Percentiles rank a stretch among this genome's conserved stretches.
Evolutionary conservation across 257 asterid species (phyloP).

Genomic region (Nicotiana tabacum): DNA sequence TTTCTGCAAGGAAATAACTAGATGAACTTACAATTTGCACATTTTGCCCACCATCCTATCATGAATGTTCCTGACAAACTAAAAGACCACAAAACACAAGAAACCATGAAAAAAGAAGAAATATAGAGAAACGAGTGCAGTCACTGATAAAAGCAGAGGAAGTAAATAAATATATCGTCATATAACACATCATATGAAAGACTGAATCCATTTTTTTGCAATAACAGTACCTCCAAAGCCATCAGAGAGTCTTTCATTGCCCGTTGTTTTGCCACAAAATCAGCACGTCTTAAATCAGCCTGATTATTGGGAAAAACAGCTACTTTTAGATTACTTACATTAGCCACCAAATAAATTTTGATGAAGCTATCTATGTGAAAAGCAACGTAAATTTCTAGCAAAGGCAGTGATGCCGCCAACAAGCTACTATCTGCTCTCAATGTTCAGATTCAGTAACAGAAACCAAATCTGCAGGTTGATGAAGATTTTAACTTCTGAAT

Average conservation of each 20-base stretch:
- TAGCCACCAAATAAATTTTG: neutral
- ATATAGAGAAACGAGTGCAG: neutral
- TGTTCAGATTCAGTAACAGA: neutral
- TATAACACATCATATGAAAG: neutral
- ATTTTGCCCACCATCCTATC: slow-evolving; percentile 85
- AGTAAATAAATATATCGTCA: neutral
- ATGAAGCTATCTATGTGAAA: neutral
- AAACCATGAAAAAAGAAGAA: neutral
- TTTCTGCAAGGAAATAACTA: slow-evolving; percentile 10
- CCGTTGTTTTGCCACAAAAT: slow-evolving; percentile 78
- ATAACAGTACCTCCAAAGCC: slow-evolving; percentile 70
- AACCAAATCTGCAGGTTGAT: neutral
- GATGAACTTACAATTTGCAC: slow-evolving; percentile 57
- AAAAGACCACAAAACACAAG: slow-evolving; percentile 40
- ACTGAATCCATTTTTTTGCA: neutral
- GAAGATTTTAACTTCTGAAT: neutral
- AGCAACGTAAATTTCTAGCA: neutral
- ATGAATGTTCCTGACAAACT: slow-evolving; percentile 79
- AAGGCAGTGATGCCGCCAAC: neutral
- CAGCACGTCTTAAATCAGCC: slow-evolving; percentile 92
- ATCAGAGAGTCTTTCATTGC: slow-evolving; percentile 88
- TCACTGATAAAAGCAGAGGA: neutral
- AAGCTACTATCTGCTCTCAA: neutral
- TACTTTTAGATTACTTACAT: neutral
- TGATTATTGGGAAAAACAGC: slow-evolving; percentile 22